Conservation (phyloP, 768 basidiomycete genomes). For the Pulveroboletus sp. region DNA sequence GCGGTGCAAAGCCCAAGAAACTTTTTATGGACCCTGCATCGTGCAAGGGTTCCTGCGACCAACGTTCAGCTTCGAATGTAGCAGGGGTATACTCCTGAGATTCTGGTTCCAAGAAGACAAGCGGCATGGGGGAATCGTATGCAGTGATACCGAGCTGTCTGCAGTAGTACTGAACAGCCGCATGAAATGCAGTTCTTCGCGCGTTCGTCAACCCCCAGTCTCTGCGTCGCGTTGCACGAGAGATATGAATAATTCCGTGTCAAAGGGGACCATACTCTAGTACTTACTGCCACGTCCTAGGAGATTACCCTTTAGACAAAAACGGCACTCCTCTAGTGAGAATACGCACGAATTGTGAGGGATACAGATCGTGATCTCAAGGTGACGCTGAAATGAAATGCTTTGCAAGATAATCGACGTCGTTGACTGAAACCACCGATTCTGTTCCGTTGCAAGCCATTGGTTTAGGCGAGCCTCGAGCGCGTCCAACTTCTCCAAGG, state of each 20-base stretch:
- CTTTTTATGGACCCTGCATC: conserved; percentile 13
- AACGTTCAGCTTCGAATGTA: neutral
- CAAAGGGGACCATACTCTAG: neutral
- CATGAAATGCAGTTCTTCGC: conserved; percentile 74
- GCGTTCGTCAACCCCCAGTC: conserved; percentile 60
- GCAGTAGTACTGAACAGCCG: conserved; percentile 70
- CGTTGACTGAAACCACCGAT: conserved; percentile 70
- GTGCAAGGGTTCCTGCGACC: neutral
- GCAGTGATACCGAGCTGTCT: conserved; percentile 63
- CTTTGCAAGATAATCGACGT: conserved; percentile 60
- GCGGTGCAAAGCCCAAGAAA: conserved; percentile 30
- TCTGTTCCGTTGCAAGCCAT: conserved; percentile 76
- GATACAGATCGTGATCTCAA: conserved; percentile 68
- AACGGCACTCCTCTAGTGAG: neutral
- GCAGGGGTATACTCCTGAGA: conserved; percentile 6
- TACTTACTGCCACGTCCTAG: conserved; percentile 34
- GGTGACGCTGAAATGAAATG: conserved; percentile 60
- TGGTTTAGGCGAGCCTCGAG: conserved; percentile 64
- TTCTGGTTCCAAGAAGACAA: conserved; percentile 41
- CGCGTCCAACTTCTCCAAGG: conserved; percentile 63
- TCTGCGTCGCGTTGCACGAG: conserved; percentile 12
- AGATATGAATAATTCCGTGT: conserved; percentile 1
- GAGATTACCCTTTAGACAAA: conserved; percentile 6
- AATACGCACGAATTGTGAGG: conserved; percentile 43
- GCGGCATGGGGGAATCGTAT: conserved; percentile 55